Evolutionary conservation across 73 alveolate species (phyloP), one percentile per base, ranked within the genome.

Genomic region (Stentor coeruleus): DNA sequence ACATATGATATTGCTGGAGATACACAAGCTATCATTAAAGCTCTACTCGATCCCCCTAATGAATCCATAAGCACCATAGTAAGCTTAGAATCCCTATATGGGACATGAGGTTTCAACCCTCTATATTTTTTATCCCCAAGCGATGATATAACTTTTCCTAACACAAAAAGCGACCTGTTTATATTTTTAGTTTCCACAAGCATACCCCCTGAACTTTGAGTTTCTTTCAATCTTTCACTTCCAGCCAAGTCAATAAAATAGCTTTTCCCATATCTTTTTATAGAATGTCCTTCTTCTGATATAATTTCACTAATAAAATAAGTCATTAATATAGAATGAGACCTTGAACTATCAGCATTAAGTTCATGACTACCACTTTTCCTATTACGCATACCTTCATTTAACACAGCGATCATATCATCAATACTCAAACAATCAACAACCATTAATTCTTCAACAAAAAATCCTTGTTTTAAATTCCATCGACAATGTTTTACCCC

Each of bases 241-340:
- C 99, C 99, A 26, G 99, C 99, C 81, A 97, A 88, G 88, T 97
- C 99, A 35, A 97, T 99, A 79, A 96, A 97, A 4, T 98, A 96
- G 36, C 95, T 92, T 81, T 97, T 97, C 35, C 99, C 99, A 90
- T 97, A 97, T 80, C 97, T 96, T 80, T 97, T 96, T 85, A 93
- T 92, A 37, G 86, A 94, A 88, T 97, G 97, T 4, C 99, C 99
- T 57, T 91, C 98, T 58, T 85, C 92, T 37, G 83, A 37, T 14
- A 85, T 91, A 39, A 84, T 85, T 89, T 97, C 99, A 38, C 98
- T 93, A 40, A 97, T 96, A n/a, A 97, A 81, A 91, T 96, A 97
- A 36, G 95, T 95, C 35, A 99, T 97, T 66, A 97, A 89, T 57
- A 97, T 96, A 41, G 98, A 91, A 82, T 97, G 99, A 28, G 99